Evolutionary conservation across 148 eudicot species (phyloP).

Genomic region (Vaccinium vitisidaea): DNA sequence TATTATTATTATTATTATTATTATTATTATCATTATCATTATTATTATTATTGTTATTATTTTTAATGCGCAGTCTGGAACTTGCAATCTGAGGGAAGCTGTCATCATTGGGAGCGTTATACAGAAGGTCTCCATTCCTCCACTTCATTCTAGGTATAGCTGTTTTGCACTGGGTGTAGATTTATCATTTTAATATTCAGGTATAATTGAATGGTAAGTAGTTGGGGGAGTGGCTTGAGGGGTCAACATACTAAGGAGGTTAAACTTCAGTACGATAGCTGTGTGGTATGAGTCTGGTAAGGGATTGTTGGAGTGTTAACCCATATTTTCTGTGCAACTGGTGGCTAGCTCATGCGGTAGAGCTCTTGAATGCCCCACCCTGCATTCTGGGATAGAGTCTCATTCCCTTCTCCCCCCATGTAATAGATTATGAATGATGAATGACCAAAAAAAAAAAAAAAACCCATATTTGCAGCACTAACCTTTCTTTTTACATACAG

Average conservation of each 20-base stretch:
- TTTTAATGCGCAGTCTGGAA: slow-evolving; percentile 58
- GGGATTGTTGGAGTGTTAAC: background rate
- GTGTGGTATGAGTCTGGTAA: background rate
- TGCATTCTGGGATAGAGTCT: no score
- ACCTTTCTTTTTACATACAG: slow-evolving; percentile 40
- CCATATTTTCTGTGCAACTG: no score
- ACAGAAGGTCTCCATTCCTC: slow-evolving; percentile 70
- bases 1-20: no score
- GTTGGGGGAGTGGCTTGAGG: background rate
- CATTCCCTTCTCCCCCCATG: no score
- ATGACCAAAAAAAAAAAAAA: no score
- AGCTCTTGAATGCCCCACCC: no score
- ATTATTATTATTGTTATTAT: no score
- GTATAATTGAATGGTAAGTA: background rate
- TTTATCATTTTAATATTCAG: background rate
- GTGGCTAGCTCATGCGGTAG: no score
- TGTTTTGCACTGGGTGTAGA: background rate
- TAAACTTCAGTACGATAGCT: background rate
- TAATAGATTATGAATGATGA: no score
- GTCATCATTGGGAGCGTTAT: slow-evolving; percentile 77
- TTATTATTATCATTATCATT: no score
- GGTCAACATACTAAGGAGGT: background rate
- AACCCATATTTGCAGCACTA: background rate
- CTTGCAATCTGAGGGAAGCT: slow-evolving; percentile 83
- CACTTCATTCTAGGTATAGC: slow-evolving; percentile 71